These are phyloP conservation scores for Claviceps fusiformis DNA, from an alignment of 2,329 filamentous ascomycete genomes.

Conservation along the genomic window DNA sequence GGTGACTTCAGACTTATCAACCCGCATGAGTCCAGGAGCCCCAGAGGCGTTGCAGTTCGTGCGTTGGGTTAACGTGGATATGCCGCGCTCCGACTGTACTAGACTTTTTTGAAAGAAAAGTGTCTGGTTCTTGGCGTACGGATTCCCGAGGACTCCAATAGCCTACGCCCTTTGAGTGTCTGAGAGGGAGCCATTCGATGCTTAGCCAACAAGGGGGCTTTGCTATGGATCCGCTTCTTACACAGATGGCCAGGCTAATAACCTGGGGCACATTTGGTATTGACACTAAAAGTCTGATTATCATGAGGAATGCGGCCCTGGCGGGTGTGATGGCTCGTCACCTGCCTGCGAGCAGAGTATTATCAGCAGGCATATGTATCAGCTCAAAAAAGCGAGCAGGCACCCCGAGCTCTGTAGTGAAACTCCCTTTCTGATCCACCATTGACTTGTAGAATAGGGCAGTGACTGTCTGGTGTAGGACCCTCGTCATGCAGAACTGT, in stretches of 20 bases:
- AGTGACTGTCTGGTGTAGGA: not conserved
- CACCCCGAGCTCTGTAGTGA: not conserved
- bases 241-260: slow-evolving; percentile 4
- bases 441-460: not conserved
- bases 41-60: slow-evolving; percentile 3
- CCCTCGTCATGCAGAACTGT: not conserved
- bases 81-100: slow-evolving; percentile 1
- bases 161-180: slow-evolving; percentile 1
- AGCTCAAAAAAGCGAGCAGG: not conserved
- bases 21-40: not conserved
- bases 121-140: not conserved
- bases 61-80: not conserved
- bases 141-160: not conserved
- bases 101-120: not conserved
- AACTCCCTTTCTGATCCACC: not conserved
- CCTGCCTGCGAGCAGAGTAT: not conserved
- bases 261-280: not conserved
- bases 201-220: slow-evolving; percentile 4
- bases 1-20: not conserved
- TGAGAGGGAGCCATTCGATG: not conserved
- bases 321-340: not conserved
- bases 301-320: slow-evolving; percentile 1
- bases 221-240: slow-evolving; percentile 1
- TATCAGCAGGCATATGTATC: not conserved
- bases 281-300: slow-evolving; percentile 2